Base-by-base conservation (phyloP, 352 stramenopile genomes). In the Phytophthora podocarpi region DNA sequence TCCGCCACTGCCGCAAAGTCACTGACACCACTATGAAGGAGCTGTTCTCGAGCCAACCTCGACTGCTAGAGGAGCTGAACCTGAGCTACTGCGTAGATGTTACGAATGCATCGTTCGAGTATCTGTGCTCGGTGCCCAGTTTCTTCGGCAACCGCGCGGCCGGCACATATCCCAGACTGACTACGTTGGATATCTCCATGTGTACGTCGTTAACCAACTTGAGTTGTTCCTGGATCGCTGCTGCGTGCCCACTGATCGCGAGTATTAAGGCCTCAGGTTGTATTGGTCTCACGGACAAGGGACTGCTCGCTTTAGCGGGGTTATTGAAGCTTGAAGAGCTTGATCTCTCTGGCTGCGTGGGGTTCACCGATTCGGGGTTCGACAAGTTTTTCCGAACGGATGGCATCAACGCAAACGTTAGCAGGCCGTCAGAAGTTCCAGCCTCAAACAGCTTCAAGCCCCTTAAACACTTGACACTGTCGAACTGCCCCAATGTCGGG, bases 21-120 rank as follows among this genome's bases (percentile, higher is more conserved):
- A 69, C 76, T 0, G 63, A 85, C 39, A 12, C 27, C 5, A 74
- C 72, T 5, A 32, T 92, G 21, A 80, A 83, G 27, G 64, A 81
- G 11, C 51, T 93, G 0, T 80, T 90, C 15, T 55, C 71, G 3
- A 71, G 54, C 13, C 63, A 82, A 10, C 78, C 81, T 23, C 74
- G 67, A 45, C 12, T 69, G 2, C 64, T 95, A 5, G 61, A 87
- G 51, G 76, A 87, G 23, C 54, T 95, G 2, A 87, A 81, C 42
- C 6, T 93, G n/a, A 78, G 70, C 40, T 68, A 68, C 43, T 89
- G 82, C 46, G 37, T 52, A 1, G 43, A 72, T 0, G 21, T 95
- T 9, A 90, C 68, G 4, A 82, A 92, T 48, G 51, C 50, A 1
- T 65, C 73, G 3, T 78, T 93, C 28, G 80, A 91, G 46, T 91